phyloP scores from a whole-genome alignment of 2,329 filamentous ascomycete genomes.

The Monilinia fructigena region DNA sequence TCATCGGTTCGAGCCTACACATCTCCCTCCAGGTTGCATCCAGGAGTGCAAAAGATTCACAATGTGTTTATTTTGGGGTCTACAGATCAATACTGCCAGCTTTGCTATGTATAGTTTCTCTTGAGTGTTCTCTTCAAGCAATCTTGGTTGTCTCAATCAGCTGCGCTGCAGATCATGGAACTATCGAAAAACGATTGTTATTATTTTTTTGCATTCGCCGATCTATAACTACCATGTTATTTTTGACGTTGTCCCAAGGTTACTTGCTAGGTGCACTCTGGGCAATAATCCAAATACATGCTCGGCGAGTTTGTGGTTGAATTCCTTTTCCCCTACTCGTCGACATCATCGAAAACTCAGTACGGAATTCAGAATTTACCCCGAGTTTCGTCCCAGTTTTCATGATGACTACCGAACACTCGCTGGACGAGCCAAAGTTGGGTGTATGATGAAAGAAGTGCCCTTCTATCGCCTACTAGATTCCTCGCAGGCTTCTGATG shows the following conservation, averaged over 20 bases:
- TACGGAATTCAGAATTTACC: conserved; percentile 34
- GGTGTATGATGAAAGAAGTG: conserved; percentile 47
- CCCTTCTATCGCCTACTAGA: conserved; percentile 43
- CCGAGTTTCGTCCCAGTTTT: conserved; percentile 32
- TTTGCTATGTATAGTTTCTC: conserved; percentile 99
- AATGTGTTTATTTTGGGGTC: conserved; percentile 81
- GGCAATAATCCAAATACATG: conserved; percentile 88
- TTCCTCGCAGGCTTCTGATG: conserved; percentile 24
- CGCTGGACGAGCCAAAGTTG: conserved; percentile 21
- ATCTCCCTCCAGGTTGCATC: conserved; percentile 27
- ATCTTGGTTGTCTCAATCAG: conserved; percentile 94
- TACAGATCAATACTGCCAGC: conserved; percentile 90
- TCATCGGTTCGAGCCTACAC: conserved; percentile 55
- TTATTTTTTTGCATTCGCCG: conserved; percentile 80
- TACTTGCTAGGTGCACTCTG: conserved; percentile 81
- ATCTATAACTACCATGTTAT: conserved; percentile 81
- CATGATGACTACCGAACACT: conserved; percentile 27
- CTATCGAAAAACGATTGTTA: conserved; percentile 87
- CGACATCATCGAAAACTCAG: conserved; percentile 62
- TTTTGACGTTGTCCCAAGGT: conserved; percentile 71
- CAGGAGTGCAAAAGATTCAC: conserved; percentile 47
- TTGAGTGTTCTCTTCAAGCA: conserved; percentile 86
- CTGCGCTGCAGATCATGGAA: conserved; percentile 88
- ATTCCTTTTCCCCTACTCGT: conserved; percentile 96
- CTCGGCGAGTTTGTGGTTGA: conserved; percentile 87